Evolutionary conservation across 2,329 filamentous ascomycete species (phyloP), one percentile per base, ranked within the genome.

Genomic region (Colletotrichum noveboracense): DNA sequence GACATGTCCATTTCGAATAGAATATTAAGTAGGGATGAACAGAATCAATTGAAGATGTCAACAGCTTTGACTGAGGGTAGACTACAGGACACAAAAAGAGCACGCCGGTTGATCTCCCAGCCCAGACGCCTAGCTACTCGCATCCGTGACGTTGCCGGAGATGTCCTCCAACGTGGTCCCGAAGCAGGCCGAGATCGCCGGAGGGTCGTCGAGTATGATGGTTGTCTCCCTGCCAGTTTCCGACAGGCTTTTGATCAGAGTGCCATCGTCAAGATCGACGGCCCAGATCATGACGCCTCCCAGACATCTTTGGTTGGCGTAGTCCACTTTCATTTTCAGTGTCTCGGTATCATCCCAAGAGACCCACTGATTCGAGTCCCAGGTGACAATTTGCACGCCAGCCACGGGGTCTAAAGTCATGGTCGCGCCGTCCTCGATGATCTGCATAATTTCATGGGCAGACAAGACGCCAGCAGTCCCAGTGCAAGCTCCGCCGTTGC

Each of bases 311-410:
- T n/a, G 56, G 55, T 81, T 80, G 3, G 82, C 83, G 65, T 78
- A 82, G 24, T 84, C 80, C 34, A 77, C 60, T 79, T 85, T 85
- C 68, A 82, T 61, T 71, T 80, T 75, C 67, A 84, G 77, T n/a
- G 85, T 84, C 52, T 82, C 76, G 4, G 38, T 78, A 71, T 86
- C 82, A 75, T 87, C 85, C 55, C 78, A 87, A 4, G 78, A 78
- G 3, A 86, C 80, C 86, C 85, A 87, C 74, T 87, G 83, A 68
- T 84, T 77, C 8, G 36, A 66, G 61, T 80, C 77, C 79, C 80
- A 86, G 0, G 80, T 81, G 13, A 83, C 77, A 9, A 79, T 79
- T 74, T 85, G 82, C 18, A 84, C 84, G 0, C 79, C 83, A 0
- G 81, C 83, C 7, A 75, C 73, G 16, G 78, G 65, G 74, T 85